Evolutionary conservation across 2,329 filamentous ascomycete genomes (phyloP), one percentile per base, ranked within the genome.

Genomic region (Pyrenophora teres): DNA sequence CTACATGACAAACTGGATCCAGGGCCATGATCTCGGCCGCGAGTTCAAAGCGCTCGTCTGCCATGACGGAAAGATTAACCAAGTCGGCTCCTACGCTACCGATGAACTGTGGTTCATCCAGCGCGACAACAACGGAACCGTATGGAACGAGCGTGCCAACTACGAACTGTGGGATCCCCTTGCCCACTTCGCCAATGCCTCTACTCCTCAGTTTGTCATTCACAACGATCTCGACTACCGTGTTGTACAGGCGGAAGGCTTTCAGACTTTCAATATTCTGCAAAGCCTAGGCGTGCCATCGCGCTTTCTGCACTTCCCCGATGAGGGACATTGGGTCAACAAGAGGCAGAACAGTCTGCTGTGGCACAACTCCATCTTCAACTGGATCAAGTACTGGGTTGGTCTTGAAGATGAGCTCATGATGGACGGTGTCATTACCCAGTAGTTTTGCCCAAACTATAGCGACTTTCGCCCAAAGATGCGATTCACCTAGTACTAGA

Each of bases 181-280:
- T n/a, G 72, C 75, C 3, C 77, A 81, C 58, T 78, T 82, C 0
- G 76, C 80, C 19, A 82, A 93, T 64, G 97, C 92, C 89, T 79
- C 83, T 3, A 97, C 92, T 0, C 93, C 94, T 0, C 87, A 94
- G 74, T 81, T 99, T 60, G 86, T 94, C 56, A 90, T 97, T 47
- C 93, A 97, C 74, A 94, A 90, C 90, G 70, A 73, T 62, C 81
- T 94, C 12, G 93, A 97, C 73, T 97, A 95, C 71, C 85, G 93
- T n/a, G 78, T 97, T 25, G 87, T 92, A 0, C 86, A 96, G 43
- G 84, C 87, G 0, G 93, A 97, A 72, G 92, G 92, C 0, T 74
- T 96, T 40, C 83, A 88, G 13, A 87, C 90, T 45, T 96, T 96
- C 77, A 96, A 96, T 57, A 86, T 92, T 3, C 77, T 96, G 21